These are phyloP conservation scores for Venturia asperata DNA, from an alignment of 2,329 filamentous ascomycete species.

Conservation along the genomic window DNA sequence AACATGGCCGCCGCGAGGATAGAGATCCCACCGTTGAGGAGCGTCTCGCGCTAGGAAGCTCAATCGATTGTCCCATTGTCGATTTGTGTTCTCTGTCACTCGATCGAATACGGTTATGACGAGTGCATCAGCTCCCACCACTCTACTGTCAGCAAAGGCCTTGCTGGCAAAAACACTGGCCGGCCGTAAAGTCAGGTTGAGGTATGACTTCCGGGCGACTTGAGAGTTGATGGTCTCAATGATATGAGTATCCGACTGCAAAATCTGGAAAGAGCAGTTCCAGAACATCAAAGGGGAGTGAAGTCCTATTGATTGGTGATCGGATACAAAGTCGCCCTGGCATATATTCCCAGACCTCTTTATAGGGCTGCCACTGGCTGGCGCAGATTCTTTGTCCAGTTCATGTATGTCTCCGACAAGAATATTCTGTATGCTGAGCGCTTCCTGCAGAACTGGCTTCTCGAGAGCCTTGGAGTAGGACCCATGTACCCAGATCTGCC, in stretches of 20 bases:
- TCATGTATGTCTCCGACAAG: constrained; percentile 41
- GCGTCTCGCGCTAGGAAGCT: constrained; percentile 45
- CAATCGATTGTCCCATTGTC: constrained; percentile 57
- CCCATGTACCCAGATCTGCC: constrained; percentile 74
- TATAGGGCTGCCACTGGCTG: neutral
- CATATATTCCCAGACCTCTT: neutral
- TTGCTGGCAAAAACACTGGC: constrained; percentile 81
- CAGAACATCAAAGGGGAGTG: constrained; percentile 80
- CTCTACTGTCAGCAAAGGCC: constrained; percentile 57
- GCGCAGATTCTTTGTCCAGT: neutral
- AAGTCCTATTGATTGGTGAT: constrained; percentile 57
- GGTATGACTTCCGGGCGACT: constrained; percentile 55
- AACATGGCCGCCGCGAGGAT: constrained; percentile 52
- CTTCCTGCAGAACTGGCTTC: constrained; percentile 55
- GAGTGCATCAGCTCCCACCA: constrained; percentile 67
- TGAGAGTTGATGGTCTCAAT: constrained; percentile 61
- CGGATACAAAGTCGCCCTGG: neutral
- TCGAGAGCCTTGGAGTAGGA: constrained; percentile 72
- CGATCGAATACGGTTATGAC: constrained; percentile 70
- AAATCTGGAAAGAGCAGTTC: constrained; percentile 55
- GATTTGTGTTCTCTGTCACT: constrained; percentile 56
- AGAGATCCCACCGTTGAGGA: constrained; percentile 55
- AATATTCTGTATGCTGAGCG: constrained; percentile 62
- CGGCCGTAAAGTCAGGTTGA: constrained; percentile 68
- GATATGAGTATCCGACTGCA: constrained; percentile 56